A percentile compares a stretch with the other conserved stretches of the same genome.
phyloP scores from a whole-genome alignment of 257 asterid genomes.

The Ehretia macrophylla region DNA sequence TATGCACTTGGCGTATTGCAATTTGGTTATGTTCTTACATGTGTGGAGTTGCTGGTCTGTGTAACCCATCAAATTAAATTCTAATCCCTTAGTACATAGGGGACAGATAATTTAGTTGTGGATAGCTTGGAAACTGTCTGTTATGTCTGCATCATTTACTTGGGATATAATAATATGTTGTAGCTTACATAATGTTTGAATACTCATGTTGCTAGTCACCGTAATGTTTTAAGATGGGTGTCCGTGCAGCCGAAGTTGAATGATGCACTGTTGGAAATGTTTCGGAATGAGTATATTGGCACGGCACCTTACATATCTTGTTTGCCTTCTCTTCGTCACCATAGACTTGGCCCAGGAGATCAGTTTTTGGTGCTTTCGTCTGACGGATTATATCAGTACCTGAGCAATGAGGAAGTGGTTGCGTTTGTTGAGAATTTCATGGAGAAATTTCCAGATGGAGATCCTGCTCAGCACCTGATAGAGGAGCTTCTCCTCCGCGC shows the following conservation, averaged over 20 bases:
- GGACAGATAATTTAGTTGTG: too few species aligned
- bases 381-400: conserved; percentile 94
- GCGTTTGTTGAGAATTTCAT: conserved; percentile 75
- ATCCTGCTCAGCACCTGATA: conserved; percentile 93
- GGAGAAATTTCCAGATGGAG: conserved; percentile 97
- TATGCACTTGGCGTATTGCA: too few species aligned
- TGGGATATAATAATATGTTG: neutral
- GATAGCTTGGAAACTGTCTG: too few species aligned
- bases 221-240: conserved; percentile 29
- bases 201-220: conserved; percentile 18
- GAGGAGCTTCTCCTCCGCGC: conserved; percentile 95
- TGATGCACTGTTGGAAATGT: conserved; percentile 79
- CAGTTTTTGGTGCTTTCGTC: conserved; percentile 94
- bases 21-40: too few species aligned
- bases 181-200: conserved; percentile 10
- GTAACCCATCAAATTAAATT: too few species aligned
- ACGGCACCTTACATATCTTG: conserved; percentile 85
- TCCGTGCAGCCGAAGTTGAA: conserved; percentile 81
- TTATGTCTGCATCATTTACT: too few species aligned
- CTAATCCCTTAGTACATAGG: too few species aligned
- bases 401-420: conserved; percentile 94
- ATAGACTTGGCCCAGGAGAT: conserved; percentile 78
- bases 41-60: too few species aligned
- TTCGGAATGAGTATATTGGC: conserved; percentile 92
- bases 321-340: conserved; percentile 87